Evolutionary conservation across 2,329 filamentous ascomycete species (phyloP).

Genomic region (Fusarium gaditjirri): DNA sequence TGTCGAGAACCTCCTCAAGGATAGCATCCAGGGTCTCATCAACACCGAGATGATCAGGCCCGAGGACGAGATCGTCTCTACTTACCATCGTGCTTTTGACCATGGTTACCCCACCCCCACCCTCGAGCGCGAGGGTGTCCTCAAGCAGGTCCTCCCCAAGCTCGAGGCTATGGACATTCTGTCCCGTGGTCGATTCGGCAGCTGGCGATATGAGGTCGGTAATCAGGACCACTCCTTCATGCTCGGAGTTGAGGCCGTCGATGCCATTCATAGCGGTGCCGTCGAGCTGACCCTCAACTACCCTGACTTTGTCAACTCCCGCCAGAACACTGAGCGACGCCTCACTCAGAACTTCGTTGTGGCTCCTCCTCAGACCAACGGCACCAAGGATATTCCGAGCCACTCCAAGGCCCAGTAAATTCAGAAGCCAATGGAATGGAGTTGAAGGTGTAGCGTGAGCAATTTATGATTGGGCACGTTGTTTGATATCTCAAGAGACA

Average conservation of each 20-base stretch:
- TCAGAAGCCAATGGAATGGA: slow-evolving; percentile 42
- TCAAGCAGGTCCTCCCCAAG: slow-evolving; percentile 92
- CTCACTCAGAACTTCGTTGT: slow-evolving; percentile 59
- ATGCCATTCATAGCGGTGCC: slow-evolving; percentile 88
- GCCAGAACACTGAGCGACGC: slow-evolving; percentile 66
- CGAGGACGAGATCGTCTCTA: slow-evolving; percentile 94
- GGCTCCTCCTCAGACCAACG: slow-evolving; percentile 50
- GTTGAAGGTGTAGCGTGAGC: slow-evolving; percentile 13
- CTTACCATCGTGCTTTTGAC: slow-evolving; percentile 97
- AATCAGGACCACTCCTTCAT: slow-evolving; percentile 99
- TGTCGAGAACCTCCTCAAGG: slow-evolving; percentile 82
- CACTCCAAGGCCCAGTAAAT: slow-evolving; percentile 50
- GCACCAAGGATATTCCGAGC: slow-evolving; percentile 51
- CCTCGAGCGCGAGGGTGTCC: slow-evolving; percentile 93
- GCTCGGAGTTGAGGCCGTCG: slow-evolving; percentile 92
- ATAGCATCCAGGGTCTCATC: slow-evolving; percentile 95
- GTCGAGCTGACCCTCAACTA: slow-evolving; percentile 96
- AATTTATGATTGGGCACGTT: slow-evolving; percentile 36
- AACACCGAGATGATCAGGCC: slow-evolving; percentile 97
- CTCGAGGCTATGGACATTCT: slow-evolving; percentile 92
- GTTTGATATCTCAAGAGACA: slow-evolving; percentile 39
- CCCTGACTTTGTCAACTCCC: slow-evolving; percentile 91
- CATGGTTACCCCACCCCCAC: slow-evolving; percentile 97
- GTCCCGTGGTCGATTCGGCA: slow-evolving; percentile 96
- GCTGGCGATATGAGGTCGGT: slow-evolving; percentile 96